Evolutionary conservation across 2,329 filamentous ascomycete species (phyloP).

Genomic region (Botrytis pseudocinerea): DNA sequence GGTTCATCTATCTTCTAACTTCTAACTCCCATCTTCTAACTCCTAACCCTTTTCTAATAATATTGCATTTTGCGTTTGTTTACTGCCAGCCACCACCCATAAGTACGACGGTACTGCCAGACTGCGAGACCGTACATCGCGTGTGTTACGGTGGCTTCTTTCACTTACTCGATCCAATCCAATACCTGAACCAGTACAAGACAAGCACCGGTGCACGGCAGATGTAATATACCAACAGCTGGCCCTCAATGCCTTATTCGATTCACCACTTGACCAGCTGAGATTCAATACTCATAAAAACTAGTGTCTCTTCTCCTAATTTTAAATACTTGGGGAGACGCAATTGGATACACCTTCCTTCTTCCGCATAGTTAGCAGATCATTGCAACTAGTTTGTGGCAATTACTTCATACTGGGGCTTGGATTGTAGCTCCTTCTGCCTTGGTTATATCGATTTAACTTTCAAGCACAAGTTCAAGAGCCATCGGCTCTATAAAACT

Average conservation of each 20-base stretch:
- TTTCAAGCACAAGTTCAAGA: slow-evolving; percentile 16
- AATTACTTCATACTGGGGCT: slow-evolving; percentile 21
- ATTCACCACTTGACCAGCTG: slow-evolving; percentile 21
- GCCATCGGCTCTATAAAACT: slow-evolving; percentile 23
- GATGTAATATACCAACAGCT: slow-evolving; percentile 16
- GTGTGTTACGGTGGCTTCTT: slow-evolving; percentile 22
- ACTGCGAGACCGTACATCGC: neutral
- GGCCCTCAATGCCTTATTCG: slow-evolving; percentile 21
- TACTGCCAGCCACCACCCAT: slow-evolving; percentile 6
- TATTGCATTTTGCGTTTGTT: slow-evolving; percentile 10
- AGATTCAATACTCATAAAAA: slow-evolving; percentile 16
- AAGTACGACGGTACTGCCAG: neutral
- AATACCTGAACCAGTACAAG: slow-evolving; percentile 2
- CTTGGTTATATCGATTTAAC: slow-evolving; percentile 16
- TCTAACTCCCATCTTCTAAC: neutral
- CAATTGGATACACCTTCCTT: slow-evolving; percentile 13
- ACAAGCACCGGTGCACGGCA: slow-evolving; percentile 10
- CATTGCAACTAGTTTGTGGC: slow-evolving; percentile 13
- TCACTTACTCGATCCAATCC: neutral
- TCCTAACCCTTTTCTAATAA: slow-evolving; percentile 9
- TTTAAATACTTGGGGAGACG: slow-evolving; percentile 11
- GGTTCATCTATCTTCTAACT: slow-evolving; percentile 7
- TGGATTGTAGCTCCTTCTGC: slow-evolving; percentile 11
- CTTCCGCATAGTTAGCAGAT: slow-evolving; percentile 22
- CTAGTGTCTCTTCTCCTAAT: neutral